Base-by-base conservation (phyloP, 805 yeast species). In the Lipomyces orientalis region DNA sequence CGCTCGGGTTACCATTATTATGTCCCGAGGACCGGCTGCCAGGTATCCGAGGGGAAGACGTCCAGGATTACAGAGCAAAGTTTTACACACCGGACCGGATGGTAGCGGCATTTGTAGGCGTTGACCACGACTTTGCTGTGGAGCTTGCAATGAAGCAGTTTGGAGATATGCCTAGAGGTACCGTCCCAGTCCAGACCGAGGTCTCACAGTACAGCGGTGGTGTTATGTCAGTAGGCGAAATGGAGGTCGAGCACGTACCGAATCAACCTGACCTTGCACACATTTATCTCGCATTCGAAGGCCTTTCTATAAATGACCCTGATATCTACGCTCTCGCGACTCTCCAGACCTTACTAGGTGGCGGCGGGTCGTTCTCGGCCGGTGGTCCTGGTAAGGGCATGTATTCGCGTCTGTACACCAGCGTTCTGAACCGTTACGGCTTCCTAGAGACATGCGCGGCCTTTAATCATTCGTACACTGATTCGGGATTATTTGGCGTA, bases 371-470 rank as follows among this genome's bases (percentile, higher is more conserved):
- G 1, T 95, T 95, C 76, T 89, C 96, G 22, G 98, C 99, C 9
- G 99, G 99, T 72, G 99, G 99, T 0, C 99, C 99, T 19, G 99
- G 99, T 63, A 95, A 95, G 79, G 99, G 99, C 3, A 93, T 95
- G 98, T 95, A 93, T 77, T 91, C 97, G 3, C 85, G 98, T 67
- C 85, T 96, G 31, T 95, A 93, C 81, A 91, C 97, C 0, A 87
- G 93, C 73, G 97, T 95, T 1, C 83, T 95, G 76, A 94, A 94
- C 79, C 95, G 90, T 77, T 91, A 90, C 76, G 97, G 96, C 52
- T 93, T 90, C 77, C 88, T 95, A 61, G 99, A 95, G 76, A 89
- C 90, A 74, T 92, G 97, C 77, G 82, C 88, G 74, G 86, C 96
- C 7, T 93, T 93, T 81, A 92, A 93, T 78, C 97, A 93, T 78